Percentiles rank a stretch among this genome's conserved stretches.
Conservation (phyloP, 176 grass and related monocot genomes). For the Ampelocalamus luodianensis region DNA sequence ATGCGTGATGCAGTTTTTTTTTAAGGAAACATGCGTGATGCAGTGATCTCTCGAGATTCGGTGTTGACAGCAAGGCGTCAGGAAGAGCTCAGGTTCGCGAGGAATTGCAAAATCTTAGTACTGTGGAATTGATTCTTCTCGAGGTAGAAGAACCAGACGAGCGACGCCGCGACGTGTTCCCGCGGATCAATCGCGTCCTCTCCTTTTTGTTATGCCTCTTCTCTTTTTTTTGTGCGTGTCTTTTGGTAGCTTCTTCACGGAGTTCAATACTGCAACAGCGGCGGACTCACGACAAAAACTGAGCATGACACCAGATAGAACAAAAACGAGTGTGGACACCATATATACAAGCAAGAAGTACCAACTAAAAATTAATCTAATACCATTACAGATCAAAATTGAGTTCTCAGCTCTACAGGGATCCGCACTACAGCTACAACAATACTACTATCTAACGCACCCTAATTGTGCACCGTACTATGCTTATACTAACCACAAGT, state of each 20-base stretch:
- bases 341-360: too few relatives aligned
- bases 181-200: neutral
- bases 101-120: neutral
- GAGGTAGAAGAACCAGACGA: neutral
- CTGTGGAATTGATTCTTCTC: slow-evolving; percentile 11
- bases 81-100: neutral
- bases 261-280: neutral
- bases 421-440: neutral
- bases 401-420: too few relatives aligned
- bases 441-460: neutral
- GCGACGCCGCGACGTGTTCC: neutral
- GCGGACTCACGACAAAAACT: too few relatives aligned
- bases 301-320: too few relatives aligned
- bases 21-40: neutral
- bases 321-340: too few relatives aligned
- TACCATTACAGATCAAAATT: too few relatives aligned
- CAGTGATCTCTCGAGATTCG: neutral
- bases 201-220: neutral
- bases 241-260: neutral
- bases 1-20: too few relatives aligned
- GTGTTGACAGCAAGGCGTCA: neutral
- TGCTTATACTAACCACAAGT: neutral
- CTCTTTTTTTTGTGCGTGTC: neutral
- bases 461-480: neutral
- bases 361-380: too few relatives aligned